These are phyloP conservation scores for Cryoendolithus antarcticus DNA, from an alignment of 2,329 filamentous ascomycete genomes.

Conservation along the genomic window DNA sequence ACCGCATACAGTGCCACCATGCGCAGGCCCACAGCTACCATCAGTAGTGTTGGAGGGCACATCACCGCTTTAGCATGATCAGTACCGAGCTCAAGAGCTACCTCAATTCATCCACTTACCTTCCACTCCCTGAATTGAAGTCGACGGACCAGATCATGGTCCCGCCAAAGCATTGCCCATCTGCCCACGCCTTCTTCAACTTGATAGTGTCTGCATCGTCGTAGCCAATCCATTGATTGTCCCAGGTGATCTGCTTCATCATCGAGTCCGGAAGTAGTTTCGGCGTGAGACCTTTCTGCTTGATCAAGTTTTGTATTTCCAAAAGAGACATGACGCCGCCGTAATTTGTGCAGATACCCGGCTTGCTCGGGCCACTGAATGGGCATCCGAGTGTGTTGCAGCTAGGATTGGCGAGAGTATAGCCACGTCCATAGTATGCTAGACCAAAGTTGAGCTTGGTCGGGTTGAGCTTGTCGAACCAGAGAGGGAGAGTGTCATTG, in stretches of 20 bases:
- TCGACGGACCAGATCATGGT: conserved; percentile 13
- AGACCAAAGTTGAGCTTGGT: conserved; percentile 32
- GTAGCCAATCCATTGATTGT: conserved; percentile 27
- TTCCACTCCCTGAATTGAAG: conserved; percentile 2
- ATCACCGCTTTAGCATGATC: too few species aligned
- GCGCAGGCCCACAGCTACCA: too few species aligned
- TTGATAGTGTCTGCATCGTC: conserved; percentile 25
- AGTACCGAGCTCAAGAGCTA: too few species aligned
- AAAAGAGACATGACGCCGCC: conserved; percentile 10
- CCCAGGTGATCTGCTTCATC: conserved; percentile 22
- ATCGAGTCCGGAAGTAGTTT: conserved; percentile 8
- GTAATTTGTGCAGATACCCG: conserved; percentile 17
- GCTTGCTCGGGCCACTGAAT: conserved; percentile 7
- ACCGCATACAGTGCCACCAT: too few species aligned
- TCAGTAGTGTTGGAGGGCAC: too few species aligned
- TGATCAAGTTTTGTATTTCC: conserved; percentile 15
- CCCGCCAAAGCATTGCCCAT: conserved; percentile 17
- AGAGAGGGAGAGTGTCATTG: conserved; percentile 31
- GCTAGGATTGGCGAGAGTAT: conserved; percentile 14
- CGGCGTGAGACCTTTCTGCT: conserved; percentile 1
- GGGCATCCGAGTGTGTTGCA: conserved; percentile 9
- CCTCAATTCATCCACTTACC: background rate
- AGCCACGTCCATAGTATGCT: conserved; percentile 33
- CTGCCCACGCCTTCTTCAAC: conserved; percentile 23
- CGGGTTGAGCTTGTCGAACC: conserved; percentile 31